Base-by-base conservation (phyloP, 495 filamentous ascomycete genomes). In the Neurospora sp. region DNA sequence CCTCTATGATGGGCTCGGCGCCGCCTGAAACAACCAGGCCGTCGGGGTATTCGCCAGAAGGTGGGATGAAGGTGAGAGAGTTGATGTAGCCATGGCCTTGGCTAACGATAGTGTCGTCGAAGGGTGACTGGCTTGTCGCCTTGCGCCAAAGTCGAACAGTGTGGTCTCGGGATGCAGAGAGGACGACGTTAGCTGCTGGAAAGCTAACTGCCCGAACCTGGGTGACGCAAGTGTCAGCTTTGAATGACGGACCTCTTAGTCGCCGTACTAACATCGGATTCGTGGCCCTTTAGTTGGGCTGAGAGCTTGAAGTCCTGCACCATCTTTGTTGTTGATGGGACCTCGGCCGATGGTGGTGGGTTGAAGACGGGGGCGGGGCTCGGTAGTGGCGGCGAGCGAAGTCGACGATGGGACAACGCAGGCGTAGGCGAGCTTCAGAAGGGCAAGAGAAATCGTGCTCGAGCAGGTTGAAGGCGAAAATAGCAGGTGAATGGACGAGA, bases 141-240 rank as follows among this genome's bases (percentile, higher is more conserved):
- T 78, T 84, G 59, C 90, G 93, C 96, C 96, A 99, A 66, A 93
- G 80, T 41, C 94, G 90, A 46, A 97, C 94, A 4, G 94, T 97
- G 71, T 89, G 89, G 86, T 98, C 96, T 81, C 96, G 88, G 71
- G 95, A 97, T 27, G 93, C 92, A 14, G 96, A 97, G 72, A 96
- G 80, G 40, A 97, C 83, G 69, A 89, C 82, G 74, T 92, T 89
- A 72, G 92, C 84, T 68, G 85, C 84, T 18, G 94, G 93, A 78
- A 96, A 98, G 79, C 84, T 85, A 75, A 99, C 93, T 74, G 88
- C 89, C 74, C 96, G 93, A 79, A 99, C 96, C 96, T 99, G 76
- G 3, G 70, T 70, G 70, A 68, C 53, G 20, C 5, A 37, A 22
- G 18, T 12, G 68, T 80, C 68, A 79, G 77, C 72, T 72, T 71